Evolutionary conservation across 2,329 filamentous ascomycete species (phyloP).

Genomic region (Colletotrichum karsti): DNA sequence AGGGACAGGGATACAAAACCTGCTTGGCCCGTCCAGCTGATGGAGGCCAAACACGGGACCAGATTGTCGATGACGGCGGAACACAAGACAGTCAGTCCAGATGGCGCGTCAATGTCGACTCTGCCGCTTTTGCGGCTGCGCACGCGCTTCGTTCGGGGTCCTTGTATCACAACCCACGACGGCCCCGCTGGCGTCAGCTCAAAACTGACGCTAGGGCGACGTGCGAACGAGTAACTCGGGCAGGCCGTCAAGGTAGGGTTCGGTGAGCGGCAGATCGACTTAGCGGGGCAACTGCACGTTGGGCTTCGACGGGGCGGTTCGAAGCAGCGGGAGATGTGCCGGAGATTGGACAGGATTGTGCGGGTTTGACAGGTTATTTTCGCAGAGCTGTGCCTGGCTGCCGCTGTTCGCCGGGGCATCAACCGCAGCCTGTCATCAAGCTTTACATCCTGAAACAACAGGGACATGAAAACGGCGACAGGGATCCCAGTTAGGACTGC

Average conservation of each 20-base stretch:
- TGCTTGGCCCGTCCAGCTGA: slow-evolving; percentile 10
- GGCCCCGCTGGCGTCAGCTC: neutral
- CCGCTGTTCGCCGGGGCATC: neutral
- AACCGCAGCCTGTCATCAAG: slow-evolving; percentile 20
- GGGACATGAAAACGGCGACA: slow-evolving; percentile 13
- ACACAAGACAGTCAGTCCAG: neutral
- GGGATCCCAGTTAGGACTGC: slow-evolving; percentile 11
- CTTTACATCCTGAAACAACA: slow-evolving; percentile 27
- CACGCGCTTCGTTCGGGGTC: neutral
- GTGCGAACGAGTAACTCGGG: neutral
- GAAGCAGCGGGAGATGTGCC: neutral
- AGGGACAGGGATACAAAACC: slow-evolving; percentile 25
- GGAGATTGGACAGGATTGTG: slow-evolving; percentile 3
- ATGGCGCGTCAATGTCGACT: neutral
- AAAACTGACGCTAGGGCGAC: neutral
- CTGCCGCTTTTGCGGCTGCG: neutral
- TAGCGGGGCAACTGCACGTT: slow-evolving; percentile 12
- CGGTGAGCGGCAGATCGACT: slow-evolving; percentile 24
- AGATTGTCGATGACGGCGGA: neutral
- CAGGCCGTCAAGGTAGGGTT: slow-evolving; percentile 4
- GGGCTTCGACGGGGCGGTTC: slow-evolving; percentile 12
- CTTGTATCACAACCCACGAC: neutral
- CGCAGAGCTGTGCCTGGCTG: neutral
- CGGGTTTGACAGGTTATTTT: neutral
- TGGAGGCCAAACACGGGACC: slow-evolving; percentile 5